A percentile compares a stretch with the other conserved stretches of the same genome.
Evolutionary conservation across 2,329 filamentous ascomycete species (phyloP).

Genomic region (Ophiostoma quercus): DNA sequence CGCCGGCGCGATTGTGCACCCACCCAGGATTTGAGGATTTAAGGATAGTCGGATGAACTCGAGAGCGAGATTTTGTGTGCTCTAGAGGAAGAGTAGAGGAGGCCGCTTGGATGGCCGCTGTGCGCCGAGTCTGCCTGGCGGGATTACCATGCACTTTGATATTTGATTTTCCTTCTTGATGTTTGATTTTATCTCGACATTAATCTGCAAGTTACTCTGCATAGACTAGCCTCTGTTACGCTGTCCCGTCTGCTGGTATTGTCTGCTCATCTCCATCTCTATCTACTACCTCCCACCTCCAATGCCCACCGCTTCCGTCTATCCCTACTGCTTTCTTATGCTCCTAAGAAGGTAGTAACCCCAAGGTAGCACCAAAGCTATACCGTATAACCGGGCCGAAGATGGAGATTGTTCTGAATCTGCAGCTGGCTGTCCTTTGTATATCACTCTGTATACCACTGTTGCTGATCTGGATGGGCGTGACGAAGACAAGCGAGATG

Average conservation of each 20-base stretch:
- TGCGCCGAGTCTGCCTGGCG: neutral
- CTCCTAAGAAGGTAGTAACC: neutral
- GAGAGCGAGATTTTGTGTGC: neutral
- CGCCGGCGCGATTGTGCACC: neutral
- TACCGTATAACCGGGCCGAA: neutral
- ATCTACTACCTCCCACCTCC: no score
- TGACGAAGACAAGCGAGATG: neutral
- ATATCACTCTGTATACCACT: no score
- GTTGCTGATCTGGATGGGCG: neutral
- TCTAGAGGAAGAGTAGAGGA: no score
- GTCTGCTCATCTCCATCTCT: no score
- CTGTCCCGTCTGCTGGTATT: no score
- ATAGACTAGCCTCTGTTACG: neutral
- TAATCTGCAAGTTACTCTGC: neutral
- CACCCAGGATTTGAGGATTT: neutral
- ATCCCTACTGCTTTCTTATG: neutral
- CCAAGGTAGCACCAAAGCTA: neutral
- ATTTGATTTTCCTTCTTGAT: neutral
- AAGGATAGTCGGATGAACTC: neutral
- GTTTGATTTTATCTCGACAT: neutral
- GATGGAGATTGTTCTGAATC: neutral
- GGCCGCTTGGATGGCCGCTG: neutral
- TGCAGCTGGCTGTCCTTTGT: neutral
- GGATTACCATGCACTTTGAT: neutral
- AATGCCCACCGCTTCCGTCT: neutral